Evolutionary conservation across 768 basidiomycete genomes (phyloP).

Genomic region (Termitomyces sp.): DNA sequence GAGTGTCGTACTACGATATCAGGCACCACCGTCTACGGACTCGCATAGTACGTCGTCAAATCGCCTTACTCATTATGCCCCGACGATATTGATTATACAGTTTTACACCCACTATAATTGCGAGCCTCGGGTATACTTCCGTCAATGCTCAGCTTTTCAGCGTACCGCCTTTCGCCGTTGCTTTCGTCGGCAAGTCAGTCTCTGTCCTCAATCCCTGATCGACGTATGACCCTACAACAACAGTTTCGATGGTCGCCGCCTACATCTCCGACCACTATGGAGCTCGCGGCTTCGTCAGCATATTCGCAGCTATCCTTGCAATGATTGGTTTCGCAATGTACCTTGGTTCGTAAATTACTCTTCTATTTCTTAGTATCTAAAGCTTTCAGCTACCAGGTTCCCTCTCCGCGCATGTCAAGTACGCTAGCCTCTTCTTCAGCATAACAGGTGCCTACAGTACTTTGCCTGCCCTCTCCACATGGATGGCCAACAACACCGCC

Average conservation of each 20-base stretch:
- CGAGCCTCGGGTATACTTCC: constrained; percentile 46
- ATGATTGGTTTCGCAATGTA: constrained; percentile 50
- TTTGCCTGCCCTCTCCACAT: constrained; percentile 48
- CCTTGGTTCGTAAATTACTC: constrained; percentile 30
- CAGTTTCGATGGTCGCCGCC: constrained; percentile 31
- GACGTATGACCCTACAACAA: not conserved
- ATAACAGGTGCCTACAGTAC: constrained; percentile 46
- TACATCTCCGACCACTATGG: constrained; percentile 48
- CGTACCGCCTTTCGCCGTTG: constrained; percentile 47
- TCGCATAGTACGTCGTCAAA: not conserved
- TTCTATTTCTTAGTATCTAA: not conserved
- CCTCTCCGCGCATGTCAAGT: constrained; percentile 32
- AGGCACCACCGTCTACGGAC: not conserved
- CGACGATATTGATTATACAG: not conserved
- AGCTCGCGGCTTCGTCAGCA: constrained; percentile 41
- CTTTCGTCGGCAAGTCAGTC: constrained; percentile 36
- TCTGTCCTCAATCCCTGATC: not conserved
- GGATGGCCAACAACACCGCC: constrained; percentile 57
- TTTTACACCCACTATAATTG: not conserved
- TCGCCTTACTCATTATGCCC: no score
- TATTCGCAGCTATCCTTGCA: constrained; percentile 36
- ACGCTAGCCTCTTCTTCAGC: constrained; percentile 51
- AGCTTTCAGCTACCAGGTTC: constrained; percentile 23
- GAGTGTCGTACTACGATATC: not conserved
- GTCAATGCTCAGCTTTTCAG: constrained; percentile 55